Percentiles rank a stretch among this genome's conserved stretches.
phyloP scores from a whole-genome alignment of 2,329 filamentous ascomycete genomes.

The Penicillium sp. region DNA sequence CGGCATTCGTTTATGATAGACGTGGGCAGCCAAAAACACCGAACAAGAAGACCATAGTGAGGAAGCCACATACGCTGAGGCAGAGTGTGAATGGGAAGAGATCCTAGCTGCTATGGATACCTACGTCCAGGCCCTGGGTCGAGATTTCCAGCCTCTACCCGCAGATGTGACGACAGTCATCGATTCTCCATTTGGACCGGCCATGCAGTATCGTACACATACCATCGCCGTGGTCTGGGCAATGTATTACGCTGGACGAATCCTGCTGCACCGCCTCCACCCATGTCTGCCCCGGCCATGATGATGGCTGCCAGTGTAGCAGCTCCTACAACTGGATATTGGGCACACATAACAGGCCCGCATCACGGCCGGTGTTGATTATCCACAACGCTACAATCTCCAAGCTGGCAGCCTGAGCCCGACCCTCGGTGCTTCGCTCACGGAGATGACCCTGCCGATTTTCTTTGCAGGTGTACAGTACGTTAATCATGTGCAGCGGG shows the following conservation, averaged over 20 bases:
- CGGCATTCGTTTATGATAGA: constrained; percentile 54
- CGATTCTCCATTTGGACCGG: constrained; percentile 75
- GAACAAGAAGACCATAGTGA: constrained; percentile 57
- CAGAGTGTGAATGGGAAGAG: constrained; percentile 71
- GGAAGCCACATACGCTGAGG: constrained; percentile 64
- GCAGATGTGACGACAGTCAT: constrained; percentile 64
- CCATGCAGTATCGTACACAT: constrained; percentile 79
- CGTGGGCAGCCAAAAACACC: constrained; percentile 9
- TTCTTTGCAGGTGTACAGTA: constrained; percentile 88
- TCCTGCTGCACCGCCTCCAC: constrained; percentile 78
- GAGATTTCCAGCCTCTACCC: constrained; percentile 73
- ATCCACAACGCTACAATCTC: constrained; percentile 39
- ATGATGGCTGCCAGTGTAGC: constrained; percentile 82
- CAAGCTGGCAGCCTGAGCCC: constrained; percentile 64
- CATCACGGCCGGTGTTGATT: constrained; percentile 70
- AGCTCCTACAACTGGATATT: constrained; percentile 67
- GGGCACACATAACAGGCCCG: constrained; percentile 73
- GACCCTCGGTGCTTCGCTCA: constrained; percentile 74
- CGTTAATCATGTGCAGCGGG: constrained; percentile 67
- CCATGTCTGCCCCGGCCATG: constrained; percentile 89
- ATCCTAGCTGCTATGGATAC: constrained; percentile 44
- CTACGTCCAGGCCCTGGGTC: constrained; percentile 61
- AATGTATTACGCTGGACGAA: constrained; percentile 80
- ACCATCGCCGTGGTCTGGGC: constrained; percentile 87
- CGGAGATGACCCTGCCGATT: constrained; percentile 76